Evolutionary conservation across 2,329 filamentous ascomycete species (phyloP).

Genomic region (Dactylonectria macrodidyma): DNA sequence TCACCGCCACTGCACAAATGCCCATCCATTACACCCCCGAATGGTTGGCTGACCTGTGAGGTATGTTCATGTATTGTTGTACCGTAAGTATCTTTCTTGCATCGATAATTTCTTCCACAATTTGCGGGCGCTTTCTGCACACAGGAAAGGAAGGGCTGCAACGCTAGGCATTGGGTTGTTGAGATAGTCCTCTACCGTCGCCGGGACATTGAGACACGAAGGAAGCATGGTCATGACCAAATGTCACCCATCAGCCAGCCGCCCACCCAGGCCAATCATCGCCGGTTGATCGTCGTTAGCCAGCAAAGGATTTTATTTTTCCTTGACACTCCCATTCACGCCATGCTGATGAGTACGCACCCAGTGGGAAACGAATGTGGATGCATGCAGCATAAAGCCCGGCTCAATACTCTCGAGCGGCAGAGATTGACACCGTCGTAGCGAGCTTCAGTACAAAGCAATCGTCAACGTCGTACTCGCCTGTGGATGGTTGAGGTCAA

Average conservation of each 20-base stretch:
- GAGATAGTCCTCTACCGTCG: neutral
- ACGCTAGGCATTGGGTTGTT: neutral
- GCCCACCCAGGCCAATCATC: conserved; percentile 7
- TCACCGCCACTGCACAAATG: neutral
- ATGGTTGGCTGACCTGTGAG: neutral
- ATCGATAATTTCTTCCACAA: neutral
- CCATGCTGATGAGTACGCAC: neutral
- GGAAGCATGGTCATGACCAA: neutral
- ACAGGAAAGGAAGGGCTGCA: neutral
- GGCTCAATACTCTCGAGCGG: neutral
- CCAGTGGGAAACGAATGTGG: conserved; percentile 1
- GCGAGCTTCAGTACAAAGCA: neutral
- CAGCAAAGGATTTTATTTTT: neutral
- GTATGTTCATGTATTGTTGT: neutral
- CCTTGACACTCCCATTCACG: too few relatives aligned
- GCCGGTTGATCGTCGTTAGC: conserved; percentile 2
- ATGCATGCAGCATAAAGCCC: conserved; percentile 13
- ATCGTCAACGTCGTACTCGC: neutral
- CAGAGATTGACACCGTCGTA: neutral
- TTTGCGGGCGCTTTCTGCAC: neutral
- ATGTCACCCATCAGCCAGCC: neutral
- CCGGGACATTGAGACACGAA: neutral
- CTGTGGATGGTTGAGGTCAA: conserved; percentile 1
- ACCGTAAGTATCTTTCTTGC: neutral
- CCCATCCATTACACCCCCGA: neutral